Evolutionary conservation across 805 yeast genomes (phyloP), one percentile per base, ranked within the genome.

Genomic region (Scheffersomyces coipomensis): DNA sequence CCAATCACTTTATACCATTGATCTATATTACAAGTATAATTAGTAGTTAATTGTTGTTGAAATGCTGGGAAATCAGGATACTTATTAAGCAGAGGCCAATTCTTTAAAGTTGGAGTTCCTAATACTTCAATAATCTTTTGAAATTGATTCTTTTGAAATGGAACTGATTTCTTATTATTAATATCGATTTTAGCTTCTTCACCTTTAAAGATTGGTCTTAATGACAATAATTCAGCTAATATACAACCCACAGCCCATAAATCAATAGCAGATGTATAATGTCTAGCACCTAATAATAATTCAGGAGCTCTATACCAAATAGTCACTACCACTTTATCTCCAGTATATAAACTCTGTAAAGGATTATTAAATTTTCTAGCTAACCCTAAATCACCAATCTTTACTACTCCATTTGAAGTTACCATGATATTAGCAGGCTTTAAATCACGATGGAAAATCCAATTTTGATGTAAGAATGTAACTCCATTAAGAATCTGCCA

Each of bases 381-480:
- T 25, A 90, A 68, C 1, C 98, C 98, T 49, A 90, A 72, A 65
- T 91, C 99, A 17, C 98, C 99, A 44, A 91, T 90, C 60, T 93
- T 93, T 15, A 91, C 93, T n/a, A 81, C 79, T 0, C 99, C 99
- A 42, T 77, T 79, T 7, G 82, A 75, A 0, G 96, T 81, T 0
- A 91, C 96, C 98, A 91, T 93, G 48, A 93, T 91, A 63, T 91
- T 91, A 2, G 99, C 99, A 1, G 99, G 99, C 55, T 93, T 93
- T 47, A 93, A 73, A 63, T 93, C 99, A 45, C 99, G 74, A 62
- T 93, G 99, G 36, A 93, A 68, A 2, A 93, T 82, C 98, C 99
- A 93, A 62, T 93, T 91, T 60, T 89, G 91, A 62, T 93, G 99
- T 31, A 93, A 64, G 55, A 83, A 93, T 0, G 89, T 80, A 2